Evolutionary conservation across 2,329 filamentous ascomycete genomes (phyloP).

Genomic region (Cercospora sesami): DNA sequence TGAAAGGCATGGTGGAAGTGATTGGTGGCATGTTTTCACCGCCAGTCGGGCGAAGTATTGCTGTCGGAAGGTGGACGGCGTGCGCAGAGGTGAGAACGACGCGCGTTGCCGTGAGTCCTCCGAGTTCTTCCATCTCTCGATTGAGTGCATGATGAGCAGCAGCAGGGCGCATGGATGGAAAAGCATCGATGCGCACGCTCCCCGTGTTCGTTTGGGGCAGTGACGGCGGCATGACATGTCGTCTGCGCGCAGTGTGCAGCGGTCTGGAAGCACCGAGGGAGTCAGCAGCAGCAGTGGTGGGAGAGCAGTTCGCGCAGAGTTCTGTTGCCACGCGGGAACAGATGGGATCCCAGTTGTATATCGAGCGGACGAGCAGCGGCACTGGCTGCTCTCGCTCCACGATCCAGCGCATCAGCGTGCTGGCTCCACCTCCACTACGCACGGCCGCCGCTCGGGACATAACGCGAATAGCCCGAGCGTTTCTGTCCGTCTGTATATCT

Average conservation of each 20-base stretch:
- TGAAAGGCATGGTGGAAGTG: not conserved
- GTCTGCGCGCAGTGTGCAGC: not conserved
- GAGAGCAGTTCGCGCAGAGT: not conserved
- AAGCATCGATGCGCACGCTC: too few species aligned
- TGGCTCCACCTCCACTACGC: not conserved
- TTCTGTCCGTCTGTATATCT: not conserved
- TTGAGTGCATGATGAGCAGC: not conserved
- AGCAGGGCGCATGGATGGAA: not conserved
- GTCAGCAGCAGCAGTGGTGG: not conserved
- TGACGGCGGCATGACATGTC: not conserved
- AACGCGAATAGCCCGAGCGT: not conserved
- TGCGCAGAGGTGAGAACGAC: not conserved
- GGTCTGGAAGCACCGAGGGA: too few species aligned
- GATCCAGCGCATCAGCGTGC: conserved; percentile 1
- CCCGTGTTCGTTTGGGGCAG: not conserved
- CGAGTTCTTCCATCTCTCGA: conserved; percentile 1
- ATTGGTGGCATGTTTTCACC: not conserved
- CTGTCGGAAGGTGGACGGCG: not conserved
- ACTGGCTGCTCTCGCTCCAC: not conserved
- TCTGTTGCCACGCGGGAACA: conserved; percentile 9
- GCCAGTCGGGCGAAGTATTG: not conserved
- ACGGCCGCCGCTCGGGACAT: not conserved
- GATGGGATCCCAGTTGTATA: conserved; percentile 1
- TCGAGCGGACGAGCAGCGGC: not conserved
- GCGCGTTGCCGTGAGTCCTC: not conserved